Base-by-base conservation (phyloP, 177 flowering plant genomes). In the Vitis hybrid region DNA sequence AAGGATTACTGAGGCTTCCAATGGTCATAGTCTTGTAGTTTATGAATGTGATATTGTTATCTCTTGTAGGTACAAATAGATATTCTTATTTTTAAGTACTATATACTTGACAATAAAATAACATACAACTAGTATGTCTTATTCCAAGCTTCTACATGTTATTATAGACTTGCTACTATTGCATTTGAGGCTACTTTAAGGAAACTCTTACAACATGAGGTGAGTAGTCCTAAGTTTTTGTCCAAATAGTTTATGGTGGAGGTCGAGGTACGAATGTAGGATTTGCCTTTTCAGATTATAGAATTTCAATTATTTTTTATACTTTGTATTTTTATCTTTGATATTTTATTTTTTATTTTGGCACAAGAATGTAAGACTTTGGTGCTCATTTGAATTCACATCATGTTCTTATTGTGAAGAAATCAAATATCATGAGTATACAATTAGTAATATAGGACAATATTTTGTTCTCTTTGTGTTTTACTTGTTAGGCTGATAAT, bases 161-260 rank as follows among this genome's bases (percentile, higher is more conserved):
- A 60, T 65, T 68, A 16, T 78, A 95, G 99, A 93, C 91, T 95
- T 79, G 98, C 90, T 55, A 87, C 91, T 73, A 1, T 21, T 21
- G 21, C 1, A 21, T 21, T 21, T 21, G 21, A 21, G 21, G 21
- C 21, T 21, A 21, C 21, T 21, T 95, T 98, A 50, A 97, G 99
- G 66, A 95, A 91, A 80, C 90, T 95, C 16, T 77, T 95, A 81
- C 83, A 93, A 81, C 93, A 95, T 81, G 99, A 95, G 79, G 86
- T 91, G 13, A 98, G 97, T 24, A 98, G 99, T 74, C 99, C 98
- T 4, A 84, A 86, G 97, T 95, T 72, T 90, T 91, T 71, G 93
- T 95, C 61, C 99, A 95, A 78, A 95, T 98, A 70, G 99, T 98
- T 77, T 93, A 93, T 74, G 98, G 74, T 95, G 70, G 99, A 95